phyloP scores from a whole-genome alignment of 2,329 filamentous ascomycete species.

The Fusarium austroafricanum region DNA sequence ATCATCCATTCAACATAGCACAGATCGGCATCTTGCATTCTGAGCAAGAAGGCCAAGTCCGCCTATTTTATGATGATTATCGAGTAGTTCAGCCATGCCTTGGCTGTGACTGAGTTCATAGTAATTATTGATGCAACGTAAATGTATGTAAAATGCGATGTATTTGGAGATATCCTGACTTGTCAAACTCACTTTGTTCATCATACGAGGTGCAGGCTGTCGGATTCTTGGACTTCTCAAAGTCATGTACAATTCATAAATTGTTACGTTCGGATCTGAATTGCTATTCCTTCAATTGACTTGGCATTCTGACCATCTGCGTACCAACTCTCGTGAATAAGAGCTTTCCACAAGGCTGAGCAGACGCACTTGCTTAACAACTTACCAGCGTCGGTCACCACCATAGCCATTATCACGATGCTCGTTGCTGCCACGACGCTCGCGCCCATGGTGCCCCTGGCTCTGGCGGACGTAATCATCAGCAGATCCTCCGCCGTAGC shows the following conservation, averaged over 20 bases:
- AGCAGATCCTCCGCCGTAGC: slow-evolving; percentile 42
- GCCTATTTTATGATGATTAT: not conserved
- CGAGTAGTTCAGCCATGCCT: not conserved
- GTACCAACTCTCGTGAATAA: not conserved
- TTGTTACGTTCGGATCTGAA: not conserved
- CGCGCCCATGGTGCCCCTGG: slow-evolving; percentile 29
- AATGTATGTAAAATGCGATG: not conserved
- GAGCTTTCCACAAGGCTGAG: not conserved
- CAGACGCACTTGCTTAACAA: not conserved
- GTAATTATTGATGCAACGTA: too few species aligned
- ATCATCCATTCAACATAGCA: not conserved
- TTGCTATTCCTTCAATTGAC: slow-evolving; percentile 13
- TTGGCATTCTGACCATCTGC: slow-evolving; percentile 13
- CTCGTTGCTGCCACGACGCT: slow-evolving; percentile 31
- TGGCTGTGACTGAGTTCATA: not conserved
- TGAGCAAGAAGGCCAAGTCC: not conserved
- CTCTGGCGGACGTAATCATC: slow-evolving; percentile 41
- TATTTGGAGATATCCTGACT: not conserved
- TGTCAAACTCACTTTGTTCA: not conserved
- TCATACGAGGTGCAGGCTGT: not conserved
- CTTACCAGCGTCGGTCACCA: slow-evolving; percentile 44
- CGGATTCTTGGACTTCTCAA: too few species aligned
- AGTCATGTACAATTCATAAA: not conserved
- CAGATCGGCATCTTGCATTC: not conserved
- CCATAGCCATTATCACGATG: slow-evolving; percentile 37